phyloP scores from a whole-genome alignment of 257 asterid genomes.

The Striga asiatica region DNA sequence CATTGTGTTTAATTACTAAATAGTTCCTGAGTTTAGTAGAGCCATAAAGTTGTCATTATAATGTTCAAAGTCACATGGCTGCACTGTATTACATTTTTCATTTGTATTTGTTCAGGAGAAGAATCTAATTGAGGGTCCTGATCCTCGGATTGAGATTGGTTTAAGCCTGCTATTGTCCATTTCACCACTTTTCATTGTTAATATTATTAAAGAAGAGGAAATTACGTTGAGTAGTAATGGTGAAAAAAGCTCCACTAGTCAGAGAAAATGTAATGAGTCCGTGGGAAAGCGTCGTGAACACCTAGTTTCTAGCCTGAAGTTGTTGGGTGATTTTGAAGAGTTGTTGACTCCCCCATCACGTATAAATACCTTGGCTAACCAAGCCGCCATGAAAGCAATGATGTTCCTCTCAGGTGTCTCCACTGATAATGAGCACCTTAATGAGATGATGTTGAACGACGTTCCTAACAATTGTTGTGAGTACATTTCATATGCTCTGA shows the following conservation, averaged over 20 bases:
- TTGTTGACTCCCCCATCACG: constrained; percentile 74
- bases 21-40: too few species aligned
- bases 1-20: too few species aligned
- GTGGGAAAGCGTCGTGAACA: constrained; percentile 57
- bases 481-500: constrained; percentile 23
- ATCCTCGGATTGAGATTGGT: constrained; percentile 20
- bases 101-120: too few species aligned
- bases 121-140: neutral
- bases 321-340: constrained; percentile 76
- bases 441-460: constrained; percentile 75
- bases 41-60: too few species aligned
- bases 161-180: constrained; percentile 43
- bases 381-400: constrained; percentile 95
- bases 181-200: constrained; percentile 55
- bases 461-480: constrained; percentile 69
- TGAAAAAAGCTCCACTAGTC: constrained; percentile 27
- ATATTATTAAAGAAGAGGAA: constrained; percentile 66
- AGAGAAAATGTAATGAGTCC: constrained; percentile 34
- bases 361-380: constrained; percentile 77
- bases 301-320: constrained; percentile 71
- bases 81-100: too few species aligned
- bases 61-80: too few species aligned
- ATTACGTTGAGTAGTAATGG: constrained; percentile 27
- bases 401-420: constrained; percentile 75
- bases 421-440: constrained; percentile 68